A percentile compares a stretch with the other conserved stretches of the same genome.
phyloP scores from a whole-genome alignment of 805 yeast genomes.

The Soucietia sequanensis region DNA sequence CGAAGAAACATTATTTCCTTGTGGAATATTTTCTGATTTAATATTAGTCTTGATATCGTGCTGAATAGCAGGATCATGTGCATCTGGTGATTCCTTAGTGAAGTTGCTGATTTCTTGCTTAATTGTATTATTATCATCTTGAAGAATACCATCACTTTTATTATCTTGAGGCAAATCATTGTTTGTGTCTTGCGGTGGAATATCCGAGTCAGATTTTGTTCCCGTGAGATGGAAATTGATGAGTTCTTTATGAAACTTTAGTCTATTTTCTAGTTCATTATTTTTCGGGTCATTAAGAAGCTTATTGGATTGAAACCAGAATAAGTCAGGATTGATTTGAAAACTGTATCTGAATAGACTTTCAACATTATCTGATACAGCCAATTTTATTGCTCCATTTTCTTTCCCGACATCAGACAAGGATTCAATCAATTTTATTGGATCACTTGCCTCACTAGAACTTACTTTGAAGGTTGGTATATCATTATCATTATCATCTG shows the following conservation, averaged over 20 bases:
- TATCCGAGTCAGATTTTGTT: neutral
- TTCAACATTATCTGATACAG: slow-evolving; percentile 48
- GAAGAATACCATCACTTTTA: neutral
- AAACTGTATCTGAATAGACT: slow-evolving; percentile 17
- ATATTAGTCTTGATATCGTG: too few relatives aligned
- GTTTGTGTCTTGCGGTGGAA: slow-evolving; percentile 10
- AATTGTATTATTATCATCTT: neutral
- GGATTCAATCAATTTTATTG: slow-evolving; percentile 62
- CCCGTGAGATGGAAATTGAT: slow-evolving; percentile 35
- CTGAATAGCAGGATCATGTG: too few relatives aligned
- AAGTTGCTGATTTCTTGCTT: too few relatives aligned
- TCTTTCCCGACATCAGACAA: slow-evolving; percentile 49
- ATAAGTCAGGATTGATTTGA: slow-evolving; percentile 43
- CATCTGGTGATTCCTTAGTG: too few relatives aligned
- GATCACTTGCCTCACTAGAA: slow-evolving; percentile 39
- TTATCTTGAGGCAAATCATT: neutral
- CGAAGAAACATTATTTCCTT: neutral
- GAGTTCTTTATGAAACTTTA: slow-evolving; percentile 48
- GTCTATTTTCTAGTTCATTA: slow-evolving; percentile 43
- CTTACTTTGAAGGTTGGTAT: slow-evolving; percentile 63
- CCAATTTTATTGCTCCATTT: slow-evolving; percentile 75
- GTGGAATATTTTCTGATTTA: neutral
- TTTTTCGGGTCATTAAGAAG: slow-evolving; percentile 45
- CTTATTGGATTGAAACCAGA: slow-evolving; percentile 52
- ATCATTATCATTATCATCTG: slow-evolving; percentile 12